A percentile compares a stretch with the other conserved stretches of the same genome.
Evolutionary conservation across 1,284 basidiomycete species (phyloP).

Genomic region (Phellinidium pouzarii): DNA sequence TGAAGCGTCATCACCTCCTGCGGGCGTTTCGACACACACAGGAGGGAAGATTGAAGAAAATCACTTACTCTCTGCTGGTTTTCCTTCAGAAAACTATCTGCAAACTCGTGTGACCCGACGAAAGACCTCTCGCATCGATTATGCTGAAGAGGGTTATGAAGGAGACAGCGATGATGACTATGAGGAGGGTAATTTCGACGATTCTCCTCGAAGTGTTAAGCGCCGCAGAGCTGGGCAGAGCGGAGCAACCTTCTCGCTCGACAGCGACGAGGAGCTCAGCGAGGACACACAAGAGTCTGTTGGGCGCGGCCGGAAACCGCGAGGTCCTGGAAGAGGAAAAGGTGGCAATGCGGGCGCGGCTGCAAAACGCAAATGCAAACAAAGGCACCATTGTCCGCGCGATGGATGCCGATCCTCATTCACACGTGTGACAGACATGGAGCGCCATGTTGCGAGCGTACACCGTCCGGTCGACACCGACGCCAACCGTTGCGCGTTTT

Average conservation of each 20-base stretch:
- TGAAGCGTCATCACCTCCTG: constrained; percentile 2
- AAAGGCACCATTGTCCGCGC: constrained; percentile 14
- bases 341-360: background rate
- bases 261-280: constrained; percentile 8
- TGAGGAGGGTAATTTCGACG: background rate
- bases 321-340: background rate
- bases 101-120: constrained; percentile 3
- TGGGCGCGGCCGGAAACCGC: background rate
- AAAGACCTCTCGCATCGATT: constrained; percentile 10
- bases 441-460: constrained; percentile 16
- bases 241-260: constrained; percentile 1
- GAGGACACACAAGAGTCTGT: background rate
- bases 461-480: constrained; percentile 14
- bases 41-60: background rate
- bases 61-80: background rate
- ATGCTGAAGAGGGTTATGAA: constrained; percentile 12
- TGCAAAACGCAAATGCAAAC: constrained; percentile 14
- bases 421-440: constrained; percentile 18
- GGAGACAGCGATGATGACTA: constrained; percentile 18
- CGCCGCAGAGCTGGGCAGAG: constrained; percentile 4
- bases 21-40: background rate
- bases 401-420: constrained; percentile 17
- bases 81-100: constrained; percentile 11
- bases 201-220: constrained; percentile 2
- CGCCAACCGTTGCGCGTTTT: constrained; percentile 17